These are phyloP conservation scores for Pyrus pyrifolia DNA, from an alignment of 306 rosid genomes.

Conservation along the genomic window DNA sequence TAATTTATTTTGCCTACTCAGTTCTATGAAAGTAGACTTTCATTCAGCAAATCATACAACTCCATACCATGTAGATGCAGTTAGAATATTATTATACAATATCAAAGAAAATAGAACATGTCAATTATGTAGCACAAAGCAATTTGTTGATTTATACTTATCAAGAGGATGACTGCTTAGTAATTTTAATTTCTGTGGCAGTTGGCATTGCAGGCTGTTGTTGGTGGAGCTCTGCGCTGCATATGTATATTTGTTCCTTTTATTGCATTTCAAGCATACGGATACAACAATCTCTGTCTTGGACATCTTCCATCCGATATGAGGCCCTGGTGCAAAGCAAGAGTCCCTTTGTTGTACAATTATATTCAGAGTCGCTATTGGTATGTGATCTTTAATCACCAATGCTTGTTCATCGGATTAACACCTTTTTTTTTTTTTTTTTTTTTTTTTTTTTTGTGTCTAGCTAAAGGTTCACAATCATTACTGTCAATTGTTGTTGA, in stretches of 20 bases:
- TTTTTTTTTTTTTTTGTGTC: neutral
- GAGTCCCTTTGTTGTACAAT: conserved; percentile 71
- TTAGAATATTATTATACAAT: neutral
- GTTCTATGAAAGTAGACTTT: neutral
- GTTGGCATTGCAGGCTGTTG: conserved; percentile 58
- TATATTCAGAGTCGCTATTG: conserved; percentile 88
- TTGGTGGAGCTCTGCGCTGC: conserved; percentile 56
- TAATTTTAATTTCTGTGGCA: conserved; percentile 24
- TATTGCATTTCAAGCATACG: conserved; percentile 78
- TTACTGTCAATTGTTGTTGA: neutral
- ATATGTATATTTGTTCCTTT: conserved; percentile 66
- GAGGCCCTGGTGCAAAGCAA: conserved; percentile 95
- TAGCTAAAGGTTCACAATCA: neutral
- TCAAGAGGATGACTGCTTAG: neutral
- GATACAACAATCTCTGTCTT: conserved; percentile 64
- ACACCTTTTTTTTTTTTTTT: neutral
- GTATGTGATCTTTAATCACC: conserved; percentile 37
- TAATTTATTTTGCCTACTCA: neutral
- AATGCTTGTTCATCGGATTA: neutral
- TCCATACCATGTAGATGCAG: neutral
- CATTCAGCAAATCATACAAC: neutral
- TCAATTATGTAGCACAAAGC: neutral
- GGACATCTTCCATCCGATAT: conserved; percentile 44
- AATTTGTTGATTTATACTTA: neutral
- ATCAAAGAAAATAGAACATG: neutral